phyloP scores from a whole-genome alignment of 192 early-diverging fungal genomes.

The Diversispora eburnea region DNA sequence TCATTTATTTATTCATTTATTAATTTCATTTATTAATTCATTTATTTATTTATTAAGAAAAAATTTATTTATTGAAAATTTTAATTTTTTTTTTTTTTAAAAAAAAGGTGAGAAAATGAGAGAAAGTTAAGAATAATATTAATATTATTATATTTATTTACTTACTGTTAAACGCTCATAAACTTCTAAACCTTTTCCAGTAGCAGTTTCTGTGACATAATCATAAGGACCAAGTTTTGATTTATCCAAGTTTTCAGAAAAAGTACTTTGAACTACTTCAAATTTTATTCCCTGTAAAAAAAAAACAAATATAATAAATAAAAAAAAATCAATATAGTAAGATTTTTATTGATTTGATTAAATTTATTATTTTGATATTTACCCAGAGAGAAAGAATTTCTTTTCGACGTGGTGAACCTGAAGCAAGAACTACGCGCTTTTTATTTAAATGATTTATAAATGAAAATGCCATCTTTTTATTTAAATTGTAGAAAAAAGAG shows the following conservation, averaged over 20 bases:
- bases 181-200: slow-evolving; percentile 68
- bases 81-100: neutral
- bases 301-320: neutral
- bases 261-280: slow-evolving; percentile 64
- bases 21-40: no score
- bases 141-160: neutral
- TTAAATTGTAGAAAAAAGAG: neutral
- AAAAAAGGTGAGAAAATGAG: no score
- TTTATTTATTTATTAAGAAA: neutral
- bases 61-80: neutral
- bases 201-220: slow-evolving; percentile 72
- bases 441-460: slow-evolving; percentile 32
- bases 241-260: slow-evolving; percentile 78
- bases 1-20: neutral
- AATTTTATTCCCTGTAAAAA: slow-evolving; percentile 52
- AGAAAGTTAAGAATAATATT: neutral
- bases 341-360: neutral
- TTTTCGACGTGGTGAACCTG: slow-evolving; percentile 74
- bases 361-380: neutral
- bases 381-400: slow-evolving; percentile 61
- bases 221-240: slow-evolving; percentile 52
- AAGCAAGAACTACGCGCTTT: slow-evolving; percentile 69
- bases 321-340: neutral
- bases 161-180: slow-evolving; percentile 51
- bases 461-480: slow-evolving; percentile 1